These are phyloP conservation scores for Claviceps maximensis DNA, from an alignment of 2,329 filamentous ascomycete species.

Conservation along the genomic window DNA sequence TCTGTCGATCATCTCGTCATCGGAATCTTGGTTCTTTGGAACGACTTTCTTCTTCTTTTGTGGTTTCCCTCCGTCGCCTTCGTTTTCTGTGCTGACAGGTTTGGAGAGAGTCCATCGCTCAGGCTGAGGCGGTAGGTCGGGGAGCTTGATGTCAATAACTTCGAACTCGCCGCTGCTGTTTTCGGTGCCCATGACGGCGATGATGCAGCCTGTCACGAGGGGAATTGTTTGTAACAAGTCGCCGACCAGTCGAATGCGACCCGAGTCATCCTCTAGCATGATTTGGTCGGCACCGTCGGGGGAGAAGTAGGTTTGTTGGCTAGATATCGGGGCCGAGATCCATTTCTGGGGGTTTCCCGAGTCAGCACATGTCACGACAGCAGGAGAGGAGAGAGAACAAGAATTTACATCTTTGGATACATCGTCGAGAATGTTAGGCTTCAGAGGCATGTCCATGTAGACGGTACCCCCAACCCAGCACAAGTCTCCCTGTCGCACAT, in stretches of 20 bases:
- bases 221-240: constrained; percentile 51
- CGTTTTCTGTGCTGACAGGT: constrained; percentile 19
- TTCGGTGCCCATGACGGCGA: constrained; percentile 91
- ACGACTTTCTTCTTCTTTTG: background rate
- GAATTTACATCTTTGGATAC: constrained; percentile 71
- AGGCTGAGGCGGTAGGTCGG: constrained; percentile 73
- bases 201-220: constrained; percentile 83
- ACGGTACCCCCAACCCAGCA: constrained; percentile 94
- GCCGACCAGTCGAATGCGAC: constrained; percentile 69
- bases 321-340: constrained; percentile 68
- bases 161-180: constrained; percentile 87
- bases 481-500: constrained; percentile 87
- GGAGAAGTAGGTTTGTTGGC: constrained; percentile 63
- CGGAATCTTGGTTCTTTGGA: constrained; percentile 16
- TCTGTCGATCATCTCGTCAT: constrained; percentile 44
- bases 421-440: constrained; percentile 92
- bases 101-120: constrained; percentile 62
- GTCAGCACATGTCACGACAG: background rate
- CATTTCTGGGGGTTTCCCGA: constrained; percentile 49
- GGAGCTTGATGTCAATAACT: constrained; percentile 77
- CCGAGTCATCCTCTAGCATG: constrained; percentile 93
- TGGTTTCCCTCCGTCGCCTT: background rate
- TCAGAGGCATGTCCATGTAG: constrained; percentile 94
- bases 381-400: background rate
- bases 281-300: constrained; percentile 48